phyloP scores from a whole-genome alignment of 176 grass and related monocot species.

The Musa beccarii region DNA sequence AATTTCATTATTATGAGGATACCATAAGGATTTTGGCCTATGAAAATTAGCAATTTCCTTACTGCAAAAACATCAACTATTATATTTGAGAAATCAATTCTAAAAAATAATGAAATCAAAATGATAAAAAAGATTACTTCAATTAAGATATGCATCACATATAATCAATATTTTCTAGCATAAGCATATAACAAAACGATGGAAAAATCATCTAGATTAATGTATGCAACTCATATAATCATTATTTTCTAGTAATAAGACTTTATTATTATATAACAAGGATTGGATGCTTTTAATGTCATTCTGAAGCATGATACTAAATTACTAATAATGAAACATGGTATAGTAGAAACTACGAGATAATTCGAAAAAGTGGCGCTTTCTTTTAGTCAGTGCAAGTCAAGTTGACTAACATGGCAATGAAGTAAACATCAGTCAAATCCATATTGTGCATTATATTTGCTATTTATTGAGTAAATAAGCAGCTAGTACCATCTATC shows the following conservation, averaged over 20 bases:
- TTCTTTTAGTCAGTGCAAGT: too few species aligned
- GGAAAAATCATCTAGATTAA: not conserved
- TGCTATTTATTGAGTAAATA: not conserved
- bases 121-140: not conserved
- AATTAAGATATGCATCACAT: not conserved
- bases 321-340: not conserved
- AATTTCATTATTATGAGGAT: constrained; percentile 80
- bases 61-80: constrained; percentile 32
- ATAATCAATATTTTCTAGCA: not conserved
- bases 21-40: constrained; percentile 90
- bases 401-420: not conserved
- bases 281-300: not conserved
- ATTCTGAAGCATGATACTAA: not conserved
- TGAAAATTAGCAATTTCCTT: constrained; percentile 92
- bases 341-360: not conserved
- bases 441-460: not conserved
- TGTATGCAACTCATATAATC: not conserved
- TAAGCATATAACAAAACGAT: too few species aligned
- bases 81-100: not conserved
- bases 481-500: not conserved
- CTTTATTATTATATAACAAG: not conserved
- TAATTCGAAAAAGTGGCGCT: too few species aligned
- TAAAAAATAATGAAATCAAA: not conserved
- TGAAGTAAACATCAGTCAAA: not conserved
- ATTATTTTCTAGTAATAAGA: not conserved